Evolutionary conservation across 305 asterid species (phyloP).

Genomic region (Fraxinus sp.): DNA sequence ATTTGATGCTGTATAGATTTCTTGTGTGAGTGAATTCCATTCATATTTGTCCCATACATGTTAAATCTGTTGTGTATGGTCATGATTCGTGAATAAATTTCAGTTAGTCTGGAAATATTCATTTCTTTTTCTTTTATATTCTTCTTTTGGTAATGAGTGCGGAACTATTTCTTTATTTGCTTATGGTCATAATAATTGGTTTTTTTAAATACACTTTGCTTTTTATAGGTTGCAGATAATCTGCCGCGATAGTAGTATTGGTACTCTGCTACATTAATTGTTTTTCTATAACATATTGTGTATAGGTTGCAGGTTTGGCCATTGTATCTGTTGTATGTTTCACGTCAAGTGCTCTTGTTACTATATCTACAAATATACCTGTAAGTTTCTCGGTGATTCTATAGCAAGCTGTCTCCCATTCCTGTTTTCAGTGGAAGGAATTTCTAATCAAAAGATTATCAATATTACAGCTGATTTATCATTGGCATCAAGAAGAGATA

Average conservation of each 20-base stretch:
- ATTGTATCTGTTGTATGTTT: conserved; percentile 76
- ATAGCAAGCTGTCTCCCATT: conserved; percentile 5
- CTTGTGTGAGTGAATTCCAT: background rate
- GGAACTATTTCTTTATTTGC: background rate
- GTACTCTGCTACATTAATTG: background rate
- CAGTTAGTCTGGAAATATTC: background rate
- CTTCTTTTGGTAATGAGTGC: background rate
- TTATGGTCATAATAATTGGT: background rate
- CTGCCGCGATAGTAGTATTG: background rate
- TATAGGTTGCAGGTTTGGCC: conserved; percentile 69
- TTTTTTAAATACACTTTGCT: background rate
- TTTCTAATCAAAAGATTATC: conserved; percentile 4
- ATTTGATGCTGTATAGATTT: background rate
- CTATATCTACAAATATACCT: conserved; percentile 68
- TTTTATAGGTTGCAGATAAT: background rate
- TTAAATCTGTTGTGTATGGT: background rate
- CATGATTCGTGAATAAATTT: background rate
- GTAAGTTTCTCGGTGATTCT: conserved; percentile 43
- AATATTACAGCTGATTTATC: conserved; percentile 46
- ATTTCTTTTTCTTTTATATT: background rate
- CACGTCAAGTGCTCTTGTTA: conserved; percentile 67
- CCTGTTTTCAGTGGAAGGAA: background rate
- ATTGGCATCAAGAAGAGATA: conserved; percentile 35
- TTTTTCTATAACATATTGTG: background rate
- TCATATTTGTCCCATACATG: background rate